Evolutionary conservation across 2,329 filamentous ascomycete species (phyloP).

Genomic region (Aspergillus uvarum): DNA sequence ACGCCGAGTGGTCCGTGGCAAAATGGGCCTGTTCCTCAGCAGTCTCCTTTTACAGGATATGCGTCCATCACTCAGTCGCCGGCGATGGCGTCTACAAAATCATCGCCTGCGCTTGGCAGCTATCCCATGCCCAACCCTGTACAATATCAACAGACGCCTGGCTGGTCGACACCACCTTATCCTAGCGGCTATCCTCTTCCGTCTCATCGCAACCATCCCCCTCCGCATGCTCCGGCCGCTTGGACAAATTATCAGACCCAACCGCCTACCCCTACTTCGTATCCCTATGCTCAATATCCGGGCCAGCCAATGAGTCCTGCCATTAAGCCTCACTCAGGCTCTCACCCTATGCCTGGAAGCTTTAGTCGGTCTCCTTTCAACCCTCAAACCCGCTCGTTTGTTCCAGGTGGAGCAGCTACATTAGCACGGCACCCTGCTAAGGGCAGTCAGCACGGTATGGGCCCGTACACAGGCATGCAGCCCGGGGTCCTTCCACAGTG

Average conservation of each 20-base stretch:
- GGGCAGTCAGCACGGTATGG: conserved; percentile 29
- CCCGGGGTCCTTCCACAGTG: conserved; percentile 29
- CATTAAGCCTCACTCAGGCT: conserved; percentile 69
- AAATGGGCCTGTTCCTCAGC: conserved; percentile 33
- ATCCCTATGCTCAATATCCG: conserved; percentile 77
- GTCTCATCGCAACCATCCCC: conserved; percentile 40
- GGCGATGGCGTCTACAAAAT: conserved; percentile 39
- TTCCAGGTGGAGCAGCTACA: conserved; percentile 59
- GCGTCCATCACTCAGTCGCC: conserved; percentile 39
- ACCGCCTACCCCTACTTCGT: conserved; percentile 52
- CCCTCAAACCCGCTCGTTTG: conserved; percentile 88
- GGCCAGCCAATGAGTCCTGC: conserved; percentile 57
- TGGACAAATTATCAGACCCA: conserved; percentile 42
- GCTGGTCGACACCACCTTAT: conserved; percentile 38
- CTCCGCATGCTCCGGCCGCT: conserved; percentile 26
- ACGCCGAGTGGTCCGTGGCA: conserved; percentile 38
- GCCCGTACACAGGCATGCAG: conserved; percentile 27
- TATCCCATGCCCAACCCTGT: conserved; percentile 34
- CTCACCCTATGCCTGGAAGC: conserved; percentile 82
- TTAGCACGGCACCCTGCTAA: conserved; percentile 36
- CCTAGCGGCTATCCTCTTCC: conserved; percentile 33
- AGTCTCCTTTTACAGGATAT: conserved; percentile 40
- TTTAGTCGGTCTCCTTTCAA: conserved; percentile 87
- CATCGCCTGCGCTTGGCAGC: conserved; percentile 40
- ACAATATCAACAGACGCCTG: conserved; percentile 33